phyloP scores from a whole-genome alignment of 176 grass and related monocot genomes.

The Oryza meridionalis region DNA sequence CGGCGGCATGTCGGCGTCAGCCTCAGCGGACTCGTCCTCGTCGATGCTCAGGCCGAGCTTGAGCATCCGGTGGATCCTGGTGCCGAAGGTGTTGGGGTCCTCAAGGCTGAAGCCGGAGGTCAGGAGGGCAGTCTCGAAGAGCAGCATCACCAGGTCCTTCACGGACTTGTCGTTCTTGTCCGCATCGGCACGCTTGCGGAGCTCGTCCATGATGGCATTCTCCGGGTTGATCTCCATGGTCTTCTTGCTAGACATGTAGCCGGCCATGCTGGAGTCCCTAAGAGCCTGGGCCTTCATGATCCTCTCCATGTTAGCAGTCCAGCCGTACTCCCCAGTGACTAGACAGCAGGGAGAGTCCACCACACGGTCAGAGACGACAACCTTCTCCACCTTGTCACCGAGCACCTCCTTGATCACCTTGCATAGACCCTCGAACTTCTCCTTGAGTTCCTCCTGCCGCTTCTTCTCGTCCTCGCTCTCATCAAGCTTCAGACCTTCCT shows the following conservation, averaged over 20 bases:
- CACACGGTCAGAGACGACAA: constrained; percentile 75
- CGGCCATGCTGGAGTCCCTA: constrained; percentile 61
- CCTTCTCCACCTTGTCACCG: constrained; percentile 90
- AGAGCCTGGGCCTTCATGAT: constrained; percentile 68
- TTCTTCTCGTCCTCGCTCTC: constrained; percentile 88
- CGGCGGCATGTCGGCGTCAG: constrained; percentile 56
- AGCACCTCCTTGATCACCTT: constrained; percentile 95
- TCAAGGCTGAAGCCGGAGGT: constrained; percentile 92
- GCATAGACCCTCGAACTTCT: constrained; percentile 88
- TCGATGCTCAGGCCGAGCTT: constrained; percentile 91
- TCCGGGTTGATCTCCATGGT: constrained; percentile 77
- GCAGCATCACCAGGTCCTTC: constrained; percentile 80
- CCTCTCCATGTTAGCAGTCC: constrained; percentile 94
- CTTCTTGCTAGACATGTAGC: constrained; percentile 68
- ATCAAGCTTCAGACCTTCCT: constrained; percentile 90
- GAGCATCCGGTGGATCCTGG: constrained; percentile 89
- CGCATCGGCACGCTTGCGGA: constrained; percentile 58
- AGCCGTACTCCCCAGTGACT: constrained; percentile 83
- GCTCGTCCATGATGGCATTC: constrained; percentile 64
- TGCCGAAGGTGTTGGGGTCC: constrained; percentile 86
- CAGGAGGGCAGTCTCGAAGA: constrained; percentile 84
- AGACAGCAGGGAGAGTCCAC: constrained; percentile 91
- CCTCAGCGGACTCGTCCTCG: constrained; percentile 56
- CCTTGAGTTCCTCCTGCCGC: constrained; percentile 69
- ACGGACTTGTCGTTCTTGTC: constrained; percentile 79